phyloP scores from a whole-genome alignment of 345 rosid genomes.

The Gossypioides kirkii region DNA sequence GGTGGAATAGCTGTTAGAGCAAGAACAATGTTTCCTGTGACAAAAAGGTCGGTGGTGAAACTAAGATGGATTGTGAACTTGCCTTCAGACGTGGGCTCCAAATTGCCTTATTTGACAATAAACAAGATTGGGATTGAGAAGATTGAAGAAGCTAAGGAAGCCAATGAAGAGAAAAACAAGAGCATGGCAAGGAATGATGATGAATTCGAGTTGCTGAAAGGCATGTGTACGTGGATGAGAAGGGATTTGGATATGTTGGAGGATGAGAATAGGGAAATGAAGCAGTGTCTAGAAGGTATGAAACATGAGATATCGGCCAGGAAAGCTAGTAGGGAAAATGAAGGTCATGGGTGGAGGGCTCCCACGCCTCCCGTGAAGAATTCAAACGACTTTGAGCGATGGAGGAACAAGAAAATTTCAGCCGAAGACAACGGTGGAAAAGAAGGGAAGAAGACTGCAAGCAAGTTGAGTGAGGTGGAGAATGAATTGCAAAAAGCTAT shows the following conservation, averaged over 20 bases:
- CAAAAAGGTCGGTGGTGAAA: conserved; percentile 34
- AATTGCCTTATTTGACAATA: conserved; percentile 49
- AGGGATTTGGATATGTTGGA: conserved; percentile 51
- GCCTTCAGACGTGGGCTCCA: conserved; percentile 22
- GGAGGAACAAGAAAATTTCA: conserved; percentile 32
- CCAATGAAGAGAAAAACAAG: conserved; percentile 22
- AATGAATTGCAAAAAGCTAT: conserved; percentile 54
- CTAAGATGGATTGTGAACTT: conserved; percentile 49
- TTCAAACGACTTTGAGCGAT: conserved; percentile 31
- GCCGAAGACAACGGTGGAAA: conserved; percentile 24
- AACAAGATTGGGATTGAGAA: conserved; percentile 54
- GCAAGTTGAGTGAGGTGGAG: conserved; percentile 37
- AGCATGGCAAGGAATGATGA: conserved; percentile 21
- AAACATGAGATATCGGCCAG: conserved; percentile 21
- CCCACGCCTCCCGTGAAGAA: conserved; percentile 20
- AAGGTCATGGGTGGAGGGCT: conserved; percentile 26
- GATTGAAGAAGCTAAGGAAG: conserved; percentile 35
- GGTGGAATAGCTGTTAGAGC: conserved; percentile 41
- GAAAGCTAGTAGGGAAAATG: conserved; percentile 14
- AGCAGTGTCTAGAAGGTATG: conserved; percentile 43
- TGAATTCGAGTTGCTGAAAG: conserved; percentile 45
- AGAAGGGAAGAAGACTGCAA: conserved; percentile 26
- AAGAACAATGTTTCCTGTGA: conserved; percentile 44
- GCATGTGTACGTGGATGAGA: conserved; percentile 46
- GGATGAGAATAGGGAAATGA: conserved; percentile 48